These are phyloP conservation scores for Verbascum thapsus DNA, from an alignment of 257 asterid species.

Conservation along the genomic window DNA sequence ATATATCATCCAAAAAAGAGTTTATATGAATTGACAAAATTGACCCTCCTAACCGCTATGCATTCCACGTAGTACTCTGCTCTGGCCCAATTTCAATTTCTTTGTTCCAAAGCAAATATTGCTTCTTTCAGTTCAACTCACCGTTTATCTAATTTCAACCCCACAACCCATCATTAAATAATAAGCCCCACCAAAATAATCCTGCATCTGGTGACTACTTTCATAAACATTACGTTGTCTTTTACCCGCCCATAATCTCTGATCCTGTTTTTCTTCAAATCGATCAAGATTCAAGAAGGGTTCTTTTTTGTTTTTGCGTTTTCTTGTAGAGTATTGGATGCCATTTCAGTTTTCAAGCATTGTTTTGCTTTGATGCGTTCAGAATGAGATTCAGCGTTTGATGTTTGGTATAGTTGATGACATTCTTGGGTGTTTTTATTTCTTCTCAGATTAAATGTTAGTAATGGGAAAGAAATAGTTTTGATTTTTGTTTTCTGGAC, in stretches of 20 bases:
- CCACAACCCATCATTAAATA: neutral
- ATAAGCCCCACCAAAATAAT: neutral
- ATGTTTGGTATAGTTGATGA: neutral
- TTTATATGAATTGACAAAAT: too few relatives aligned
- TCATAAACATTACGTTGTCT: neutral
- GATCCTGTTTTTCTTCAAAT: slow-evolving; percentile 22
- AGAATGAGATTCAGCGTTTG: slow-evolving; percentile 18
- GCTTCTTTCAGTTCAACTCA: too few relatives aligned
- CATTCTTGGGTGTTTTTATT: neutral
- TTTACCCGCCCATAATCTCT: slow-evolving; percentile 25
- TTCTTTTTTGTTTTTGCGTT: slow-evolving; percentile 16
- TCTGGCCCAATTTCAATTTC: too few relatives aligned
- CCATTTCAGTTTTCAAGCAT: slow-evolving; percentile 23
- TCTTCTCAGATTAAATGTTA: neutral
- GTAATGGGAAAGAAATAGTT: slow-evolving; percentile 21
- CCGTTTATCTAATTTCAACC: slow-evolving; percentile 23
- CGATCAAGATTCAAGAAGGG: slow-evolving; percentile 20
- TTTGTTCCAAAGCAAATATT: too few relatives aligned
- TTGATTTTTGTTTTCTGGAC: slow-evolving; percentile 21
- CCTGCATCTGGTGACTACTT: slow-evolving; percentile 1
- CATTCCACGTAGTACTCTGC: too few relatives aligned
- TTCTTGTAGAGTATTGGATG: slow-evolving; percentile 11
- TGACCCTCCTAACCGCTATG: too few relatives aligned
- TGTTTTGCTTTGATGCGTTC: slow-evolving; percentile 9
- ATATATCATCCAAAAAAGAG: too few relatives aligned